phyloP scores from a whole-genome alignment of 495 filamentous ascomycete genomes.

The Talaromyces ruber region DNA sequence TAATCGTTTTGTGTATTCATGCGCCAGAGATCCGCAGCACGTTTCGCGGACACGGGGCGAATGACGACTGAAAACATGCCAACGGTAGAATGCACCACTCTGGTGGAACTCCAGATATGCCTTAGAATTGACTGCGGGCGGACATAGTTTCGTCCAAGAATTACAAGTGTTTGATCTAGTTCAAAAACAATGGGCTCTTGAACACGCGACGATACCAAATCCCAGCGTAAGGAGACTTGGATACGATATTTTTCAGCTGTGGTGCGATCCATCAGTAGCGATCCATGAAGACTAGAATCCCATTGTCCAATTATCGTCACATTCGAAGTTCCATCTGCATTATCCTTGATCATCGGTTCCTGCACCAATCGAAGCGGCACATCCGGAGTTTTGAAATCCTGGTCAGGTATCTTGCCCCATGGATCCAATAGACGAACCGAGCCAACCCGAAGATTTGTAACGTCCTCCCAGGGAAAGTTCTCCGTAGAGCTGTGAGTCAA shows the following conservation, averaged over 20 bases:
- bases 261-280: constrained; percentile 77
- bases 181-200: constrained; percentile 78
- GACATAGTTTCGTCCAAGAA: constrained; percentile 75
- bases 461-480: constrained; percentile 76
- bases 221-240: constrained; percentile 77
- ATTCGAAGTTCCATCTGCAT: constrained; percentile 86
- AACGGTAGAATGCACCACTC: constrained; percentile 79
- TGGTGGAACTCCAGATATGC: constrained; percentile 72
- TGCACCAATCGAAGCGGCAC: constrained; percentile 67
- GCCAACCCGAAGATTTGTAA: constrained; percentile 65
- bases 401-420: constrained; percentile 73
- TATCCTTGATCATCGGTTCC: constrained; percentile 66
- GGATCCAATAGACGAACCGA: constrained; percentile 75
- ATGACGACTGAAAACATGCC: constrained; percentile 79
- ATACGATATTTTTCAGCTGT: constrained; percentile 88
- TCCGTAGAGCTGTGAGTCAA: constrained; percentile 85
- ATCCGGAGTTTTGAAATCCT: constrained; percentile 60
- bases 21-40: constrained; percentile 88
- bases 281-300: constrained; percentile 91
- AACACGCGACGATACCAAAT: constrained; percentile 69
- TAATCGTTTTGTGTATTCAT: constrained; percentile 94
- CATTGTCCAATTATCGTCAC: constrained; percentile 82
- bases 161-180: constrained; percentile 68
- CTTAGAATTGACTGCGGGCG: constrained; percentile 80
- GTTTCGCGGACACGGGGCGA: constrained; percentile 80